Evolutionary conservation across 306 rosid genomes (phyloP), one percentile per base, ranked within the genome.

Genomic region (Vigna mungo): DNA sequence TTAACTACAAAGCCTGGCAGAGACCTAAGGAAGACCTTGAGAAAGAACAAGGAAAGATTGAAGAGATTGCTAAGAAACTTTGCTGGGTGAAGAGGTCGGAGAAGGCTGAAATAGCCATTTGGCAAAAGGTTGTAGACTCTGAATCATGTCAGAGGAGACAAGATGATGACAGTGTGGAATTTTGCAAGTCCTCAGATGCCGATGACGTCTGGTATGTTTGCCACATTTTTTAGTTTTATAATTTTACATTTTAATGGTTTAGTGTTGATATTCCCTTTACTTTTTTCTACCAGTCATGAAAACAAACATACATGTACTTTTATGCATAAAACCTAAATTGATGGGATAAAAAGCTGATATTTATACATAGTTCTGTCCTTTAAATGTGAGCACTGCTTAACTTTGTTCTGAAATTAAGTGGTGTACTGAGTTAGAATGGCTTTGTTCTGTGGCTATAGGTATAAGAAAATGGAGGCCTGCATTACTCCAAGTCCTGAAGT

Each of bases 51-150:
- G 85, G 89, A 67, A 88, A 90, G 78, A 90, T 90, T 75, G 97
- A 93, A 81, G 94, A 90, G 39, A 59, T 68, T 44, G 92, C 97
- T 30, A 84, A 84, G 83, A 88, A 84, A 78, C 97, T 93, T 80
- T 93, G 97, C 92, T 93, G 97, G 97, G 94, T 86, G 83, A 93
- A 90, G 84, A 90, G 84, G 84, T 90, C 80, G 6, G 94, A 93
- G 92, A 88, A 85, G 85, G 84, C 87, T 77, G 97, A 90, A 84
- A 90, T 85, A 58, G 94, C 97, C 47, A 81, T 93, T 81, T 93
- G 96, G 94, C 89, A 83, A 73, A 90, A 93, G 87, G 87, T 86
- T 71, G 72, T 89, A 27, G 87, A 86, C 81, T 59, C 86, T 48
- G 90, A 89, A 72, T 85, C 96, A 69, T 93, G 96, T 71, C 74